Base-by-base conservation (phyloP, 805 yeast genomes). In the Myxozyma udenii region DNA sequence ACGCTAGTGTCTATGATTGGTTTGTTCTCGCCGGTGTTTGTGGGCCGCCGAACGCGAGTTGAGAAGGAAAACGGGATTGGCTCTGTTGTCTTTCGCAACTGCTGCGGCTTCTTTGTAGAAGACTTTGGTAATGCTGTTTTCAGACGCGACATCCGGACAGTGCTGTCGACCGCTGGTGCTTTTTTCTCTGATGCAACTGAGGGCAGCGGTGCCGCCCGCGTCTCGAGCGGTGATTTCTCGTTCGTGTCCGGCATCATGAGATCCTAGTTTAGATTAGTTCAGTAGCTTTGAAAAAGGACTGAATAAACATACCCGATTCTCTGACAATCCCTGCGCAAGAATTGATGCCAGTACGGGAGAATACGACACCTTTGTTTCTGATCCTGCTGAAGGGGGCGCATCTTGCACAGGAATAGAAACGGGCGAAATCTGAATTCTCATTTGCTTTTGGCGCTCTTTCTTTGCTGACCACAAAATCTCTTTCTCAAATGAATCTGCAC, bases 391-490 rank as follows among this genome's bases (percentile, higher is more conserved):
- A 28, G 14, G 33, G 9, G 9, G 33, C 9, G 14, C 33, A 9
- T 28, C 33, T 28, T 28, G 33, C 9, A 28, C 33, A 28, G 33
- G 33, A 12, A 14, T 12, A 35, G 22, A 4, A 14, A 32, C 30
- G 18, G 41, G 24, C 12, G 6, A 4, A 30, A 18, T 41, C 16
- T 14, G 43, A 35, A 14, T 28, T 24, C n/a, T 30, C 28, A 24
- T 37, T 22, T 41, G 46, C 19, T 30, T 41, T 12, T 39, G 19
- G 32, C 44, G 32, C 30, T 48, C 47, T 19, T 46, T 44, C 46
- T 53, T 53, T 14, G 58, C 51, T 28, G 58, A 53, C 59, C 59
- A 55, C 2, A 55, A 21, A 16, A 55, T 55, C 9, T 53, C 39
- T 18, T 35, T 41, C 28, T 55, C 59, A 32, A 55, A 55, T 18